These are phyloP conservation scores for Hymenoscyphus infarciens DNA, from an alignment of 2,329 filamentous ascomycete genomes.

Conservation along the genomic window DNA sequence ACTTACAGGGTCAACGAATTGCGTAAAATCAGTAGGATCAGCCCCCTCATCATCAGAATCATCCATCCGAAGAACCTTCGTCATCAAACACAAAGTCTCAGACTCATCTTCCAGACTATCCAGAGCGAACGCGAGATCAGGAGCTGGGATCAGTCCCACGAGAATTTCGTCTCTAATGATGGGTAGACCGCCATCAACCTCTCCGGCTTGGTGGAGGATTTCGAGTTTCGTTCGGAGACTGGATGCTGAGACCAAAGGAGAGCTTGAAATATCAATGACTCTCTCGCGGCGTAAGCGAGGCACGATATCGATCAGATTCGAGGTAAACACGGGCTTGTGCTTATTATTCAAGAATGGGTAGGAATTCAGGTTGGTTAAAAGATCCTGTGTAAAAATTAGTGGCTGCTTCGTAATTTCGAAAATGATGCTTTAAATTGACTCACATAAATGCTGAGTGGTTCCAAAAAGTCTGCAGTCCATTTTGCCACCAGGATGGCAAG, in stretches of 20 bases:
- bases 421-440: constrained; percentile 33
- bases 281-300: constrained; percentile 70
- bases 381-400: constrained; percentile 53
- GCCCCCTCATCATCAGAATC: constrained; percentile 58
- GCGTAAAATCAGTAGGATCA: constrained; percentile 81
- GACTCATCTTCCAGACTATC: constrained; percentile 78
- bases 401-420: background rate
- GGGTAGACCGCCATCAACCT: constrained; percentile 87
- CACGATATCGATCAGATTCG: constrained; percentile 82
- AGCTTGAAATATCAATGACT: constrained; percentile 83
- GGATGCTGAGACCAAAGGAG: constrained; percentile 72
- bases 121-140: constrained; percentile 88
- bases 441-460: constrained; percentile 89
- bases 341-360: constrained; percentile 99
- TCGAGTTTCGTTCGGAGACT: constrained; percentile 79
- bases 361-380: constrained; percentile 93
- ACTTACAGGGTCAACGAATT: constrained; percentile 80
- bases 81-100: constrained; percentile 77
- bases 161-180: constrained; percentile 76
- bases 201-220: constrained; percentile 75
- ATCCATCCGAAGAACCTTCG: constrained; percentile 57
- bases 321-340: constrained; percentile 84
- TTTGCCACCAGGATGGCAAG: constrained; percentile 91
- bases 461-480: constrained; percentile 94
- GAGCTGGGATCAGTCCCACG: constrained; percentile 87